Conservation (phyloP, 2,329 filamentous ascomycete genomes). For the Zasmidium angulare region DNA sequence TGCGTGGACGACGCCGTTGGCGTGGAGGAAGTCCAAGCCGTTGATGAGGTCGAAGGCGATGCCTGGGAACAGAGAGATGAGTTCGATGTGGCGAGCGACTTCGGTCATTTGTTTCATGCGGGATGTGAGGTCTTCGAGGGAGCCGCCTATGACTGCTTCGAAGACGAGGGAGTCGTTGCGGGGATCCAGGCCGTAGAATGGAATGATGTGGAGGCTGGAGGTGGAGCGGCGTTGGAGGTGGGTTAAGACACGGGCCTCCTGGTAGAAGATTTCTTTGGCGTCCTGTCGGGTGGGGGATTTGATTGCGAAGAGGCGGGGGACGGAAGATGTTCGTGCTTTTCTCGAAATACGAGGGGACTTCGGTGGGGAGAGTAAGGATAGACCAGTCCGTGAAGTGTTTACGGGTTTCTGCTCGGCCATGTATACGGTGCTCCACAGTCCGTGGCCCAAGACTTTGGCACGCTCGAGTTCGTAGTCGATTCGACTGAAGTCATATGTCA, state of each 20-base stretch:
- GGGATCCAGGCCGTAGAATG: constrained; percentile 36
- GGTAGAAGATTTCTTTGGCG: constrained; percentile 33
- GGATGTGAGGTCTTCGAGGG: constrained; percentile 30
- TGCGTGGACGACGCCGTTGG: constrained; percentile 42
- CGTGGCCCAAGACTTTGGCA: constrained; percentile 34
- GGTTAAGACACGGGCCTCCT: constrained; percentile 36
- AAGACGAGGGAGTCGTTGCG: constrained; percentile 33
- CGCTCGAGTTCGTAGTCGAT: constrained; percentile 35
- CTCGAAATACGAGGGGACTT: constrained; percentile 13
- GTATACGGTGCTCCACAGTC: constrained; percentile 39
- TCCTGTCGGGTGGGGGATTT: constrained; percentile 35
- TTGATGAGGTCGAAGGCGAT: constrained; percentile 41
- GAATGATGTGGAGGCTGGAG: constrained; percentile 30
- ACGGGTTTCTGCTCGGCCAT: constrained; percentile 28
- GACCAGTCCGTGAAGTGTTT: not conserved
- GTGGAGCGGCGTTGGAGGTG: constrained; percentile 28
- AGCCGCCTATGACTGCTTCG: constrained; percentile 34
- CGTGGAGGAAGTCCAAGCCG: constrained; percentile 45
- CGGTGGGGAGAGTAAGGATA: not conserved
- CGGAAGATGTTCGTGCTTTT: constrained; percentile 14
- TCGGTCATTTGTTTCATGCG: constrained; percentile 34
- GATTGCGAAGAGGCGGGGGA: constrained; percentile 31
- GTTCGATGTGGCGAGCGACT: constrained; percentile 35
- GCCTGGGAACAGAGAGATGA: constrained; percentile 41
- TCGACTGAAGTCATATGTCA: constrained; percentile 27